Percentiles rank a stretch among this genome's conserved stretches.
Evolutionary conservation across 2,329 filamentous ascomycete genomes (phyloP).

Genomic region (Chlorencoelia australis): DNA sequence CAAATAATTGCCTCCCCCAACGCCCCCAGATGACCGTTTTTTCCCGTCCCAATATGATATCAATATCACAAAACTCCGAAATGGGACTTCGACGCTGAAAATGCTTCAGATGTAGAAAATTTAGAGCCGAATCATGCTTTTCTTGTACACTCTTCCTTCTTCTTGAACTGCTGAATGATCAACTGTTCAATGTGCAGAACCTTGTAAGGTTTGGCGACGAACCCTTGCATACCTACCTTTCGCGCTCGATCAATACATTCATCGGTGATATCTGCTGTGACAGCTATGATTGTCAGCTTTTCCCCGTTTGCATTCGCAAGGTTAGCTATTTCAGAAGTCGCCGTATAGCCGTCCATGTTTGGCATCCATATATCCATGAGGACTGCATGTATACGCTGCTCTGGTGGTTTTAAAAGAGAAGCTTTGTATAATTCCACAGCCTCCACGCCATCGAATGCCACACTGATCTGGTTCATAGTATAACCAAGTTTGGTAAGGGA

Average conservation of each 20-base stretch:
- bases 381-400: conserved; percentile 46
- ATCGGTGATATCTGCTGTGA: conserved; percentile 46
- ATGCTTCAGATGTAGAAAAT: too few species aligned
- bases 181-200: conserved; percentile 42
- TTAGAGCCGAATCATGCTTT: not conserved
- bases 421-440: conserved; percentile 51
- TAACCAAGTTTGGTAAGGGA: conserved; percentile 62
- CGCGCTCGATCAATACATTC: conserved; percentile 38
- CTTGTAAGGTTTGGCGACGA: conserved; percentile 46
- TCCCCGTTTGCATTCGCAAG: conserved; percentile 14
- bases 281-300: conserved; percentile 35
- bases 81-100: too few species aligned
- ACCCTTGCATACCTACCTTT: conserved; percentile 43
- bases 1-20: too few species aligned
- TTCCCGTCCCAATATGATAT: too few species aligned
- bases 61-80: too few species aligned
- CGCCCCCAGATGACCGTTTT: too few species aligned
- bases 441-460: conserved; percentile 59
- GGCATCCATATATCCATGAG: conserved; percentile 73
- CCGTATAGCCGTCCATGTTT: conserved; percentile 62
- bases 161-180: conserved; percentile 29
- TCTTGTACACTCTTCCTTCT: not conserved
- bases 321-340: conserved; percentile 49
- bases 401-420: conserved; percentile 26
- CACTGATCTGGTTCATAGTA: conserved; percentile 38